Conservation (phyloP, 306 rosid species). For the Begonia loranthoides region DNA sequence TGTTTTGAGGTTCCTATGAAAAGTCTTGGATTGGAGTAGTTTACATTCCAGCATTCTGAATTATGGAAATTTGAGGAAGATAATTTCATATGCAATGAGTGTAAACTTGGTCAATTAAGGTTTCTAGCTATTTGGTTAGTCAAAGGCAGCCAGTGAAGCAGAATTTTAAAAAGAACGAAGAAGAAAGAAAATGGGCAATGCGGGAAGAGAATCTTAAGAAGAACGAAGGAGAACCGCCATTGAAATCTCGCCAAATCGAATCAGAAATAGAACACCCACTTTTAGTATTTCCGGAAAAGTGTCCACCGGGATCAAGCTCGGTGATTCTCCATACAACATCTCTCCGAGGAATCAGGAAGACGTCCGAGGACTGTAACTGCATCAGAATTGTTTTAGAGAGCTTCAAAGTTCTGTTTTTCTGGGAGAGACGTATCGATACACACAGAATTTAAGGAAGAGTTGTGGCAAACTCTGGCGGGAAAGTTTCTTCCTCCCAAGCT, state of each 20-base stretch:
- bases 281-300: conserved; percentile 34
- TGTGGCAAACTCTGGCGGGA: conserved; percentile 36
- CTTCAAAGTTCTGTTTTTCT: conserved; percentile 39
- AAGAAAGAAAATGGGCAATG: conserved; percentile 21
- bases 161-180: conserved; percentile 19
- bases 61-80: no score
- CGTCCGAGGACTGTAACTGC: conserved; percentile 70
- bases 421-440: conserved; percentile 86
- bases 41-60: no score
- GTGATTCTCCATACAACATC: conserved; percentile 77
- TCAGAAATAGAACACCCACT: conserved; percentile 28
- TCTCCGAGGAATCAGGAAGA: conserved; percentile 60
- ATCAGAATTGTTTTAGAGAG: conserved; percentile 61
- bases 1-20: no score
- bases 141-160: no score
- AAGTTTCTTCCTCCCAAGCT: conserved; percentile 63
- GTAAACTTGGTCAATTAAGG: no score
- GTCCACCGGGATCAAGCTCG: conserved; percentile 48
- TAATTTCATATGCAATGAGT: no score
- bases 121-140: no score
- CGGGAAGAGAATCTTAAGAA: conserved; percentile 3
- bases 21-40: no score
- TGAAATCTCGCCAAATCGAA: conserved; percentile 11
- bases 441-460: conserved; percentile 51
- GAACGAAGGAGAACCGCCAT: conserved; percentile 5